Percentiles rank a stretch among this genome's conserved stretches.
Conservation (phyloP, 108 stramenopile genomes). For the Cylindrotheca fusiformis region DNA sequence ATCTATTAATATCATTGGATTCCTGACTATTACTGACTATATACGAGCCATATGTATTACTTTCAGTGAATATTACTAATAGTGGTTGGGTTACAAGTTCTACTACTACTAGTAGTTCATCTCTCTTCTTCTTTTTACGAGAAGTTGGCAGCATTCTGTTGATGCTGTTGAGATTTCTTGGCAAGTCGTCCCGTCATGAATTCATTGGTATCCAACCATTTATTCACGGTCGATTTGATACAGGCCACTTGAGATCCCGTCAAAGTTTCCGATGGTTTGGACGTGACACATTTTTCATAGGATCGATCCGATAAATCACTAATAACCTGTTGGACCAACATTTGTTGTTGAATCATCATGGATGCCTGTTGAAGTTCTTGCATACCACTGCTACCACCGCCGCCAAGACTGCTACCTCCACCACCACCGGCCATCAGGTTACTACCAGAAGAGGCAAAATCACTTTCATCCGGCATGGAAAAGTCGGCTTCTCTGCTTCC, state of each 20-base stretch:
- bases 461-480: slow-evolving; percentile 2
- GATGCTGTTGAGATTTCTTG: slow-evolving; percentile 49
- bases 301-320: slow-evolving; percentile 64
- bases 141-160: slow-evolving; percentile 25
- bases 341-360: slow-evolving; percentile 65
- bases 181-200: slow-evolving; percentile 76
- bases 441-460: not conserved
- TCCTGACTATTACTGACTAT: too few species aligned
- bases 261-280: slow-evolving; percentile 51
- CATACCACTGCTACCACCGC: slow-evolving; percentile 22
- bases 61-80: too few species aligned
- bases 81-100: too few species aligned
- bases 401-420: too few species aligned
- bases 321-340: slow-evolving; percentile 75
- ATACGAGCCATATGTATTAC: too few species aligned
- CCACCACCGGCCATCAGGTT: slow-evolving; percentile 8
- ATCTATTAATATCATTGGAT: too few species aligned
- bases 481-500: too few species aligned
- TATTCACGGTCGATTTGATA: slow-evolving; percentile 65
- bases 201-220: slow-evolving; percentile 87
- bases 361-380: slow-evolving; percentile 69
- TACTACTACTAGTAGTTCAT: not conserved
- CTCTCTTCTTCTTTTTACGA: not conserved
- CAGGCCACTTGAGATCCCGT: slow-evolving; percentile 71
- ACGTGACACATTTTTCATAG: slow-evolving; percentile 74